Evolutionary conservation across 306 rosid species (phyloP), one percentile per base, ranked within the genome.

Genomic region (Quercus alba): DNA sequence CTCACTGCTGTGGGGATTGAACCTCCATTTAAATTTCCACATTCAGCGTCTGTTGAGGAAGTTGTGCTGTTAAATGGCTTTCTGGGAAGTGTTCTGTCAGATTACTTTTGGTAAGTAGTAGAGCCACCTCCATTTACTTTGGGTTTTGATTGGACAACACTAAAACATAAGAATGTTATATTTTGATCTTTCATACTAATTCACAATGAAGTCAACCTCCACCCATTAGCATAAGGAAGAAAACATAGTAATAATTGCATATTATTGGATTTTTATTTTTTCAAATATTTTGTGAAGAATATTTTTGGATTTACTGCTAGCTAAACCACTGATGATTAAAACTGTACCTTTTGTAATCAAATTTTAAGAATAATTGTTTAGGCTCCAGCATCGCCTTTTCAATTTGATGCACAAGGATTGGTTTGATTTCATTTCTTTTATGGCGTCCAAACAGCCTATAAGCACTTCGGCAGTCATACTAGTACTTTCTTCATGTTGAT

Each of bases 31-130:
- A 64, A 86, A 78, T 77, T 89, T 70, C 91, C 95, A n/a, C 86
- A 52, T 59, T 92, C 93, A 12, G 46, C 17, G 49, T 82, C 91
- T 66, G 57, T 81, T 9, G 61, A 59, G 54, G 88, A 92, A 86
- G 84, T 87, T 73, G 83, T 89, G 86, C 81, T 90, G 52, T 75
- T 88, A 57, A 92, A 92, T 82, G 78, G 92, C 84, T 84, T 89
- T 28, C 74, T 83, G 7, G 93, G 92, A 56, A 86, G 88, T 46
- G 88, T 89, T 79, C 84, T 89, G 56, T 90, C 93, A 4, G 92
- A 92, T 86, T 92, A 89, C 78, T 89, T 87, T 56, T 92, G 92
- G 95, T 90, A 87, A 12, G 89, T 81, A 12, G 86, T 80, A 68
- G 44, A 82, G 54, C 26, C 15, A 5, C 80, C 62, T 76, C 46